phyloP scores from a whole-genome alignment of 768 basidiomycete genomes.

The Boletus reticuloceps region DNA sequence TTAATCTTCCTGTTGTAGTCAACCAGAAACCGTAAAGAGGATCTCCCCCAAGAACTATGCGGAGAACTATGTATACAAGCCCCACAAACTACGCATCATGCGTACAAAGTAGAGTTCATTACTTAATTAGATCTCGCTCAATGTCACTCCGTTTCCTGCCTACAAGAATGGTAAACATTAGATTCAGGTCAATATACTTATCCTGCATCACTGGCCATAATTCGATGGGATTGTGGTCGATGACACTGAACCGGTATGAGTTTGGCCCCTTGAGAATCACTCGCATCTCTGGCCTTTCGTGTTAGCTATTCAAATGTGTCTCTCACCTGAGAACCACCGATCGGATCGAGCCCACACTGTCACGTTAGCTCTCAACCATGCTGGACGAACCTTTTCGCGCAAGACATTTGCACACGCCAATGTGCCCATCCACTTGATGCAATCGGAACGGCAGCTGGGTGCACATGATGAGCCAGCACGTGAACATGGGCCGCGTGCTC shows the following conservation, averaged over 20 bases:
- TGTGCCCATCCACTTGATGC: neutral
- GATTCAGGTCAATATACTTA: neutral
- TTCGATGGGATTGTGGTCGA: neutral
- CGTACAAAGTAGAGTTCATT: conserved; percentile 80
- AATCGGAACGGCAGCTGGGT: neutral
- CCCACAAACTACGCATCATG: conserved; percentile 74
- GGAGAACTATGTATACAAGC: conserved; percentile 87
- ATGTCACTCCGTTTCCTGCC: neutral
- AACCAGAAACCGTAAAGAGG: conserved; percentile 57
- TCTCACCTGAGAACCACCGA: neutral
- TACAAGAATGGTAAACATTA: neutral
- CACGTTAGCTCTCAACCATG: neutral
- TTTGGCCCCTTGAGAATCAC: too few relatives aligned
- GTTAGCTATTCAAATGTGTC: neutral
- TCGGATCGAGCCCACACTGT: neutral
- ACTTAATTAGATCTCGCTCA: conserved; percentile 3
- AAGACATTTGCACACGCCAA: neutral
- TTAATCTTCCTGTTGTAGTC: conserved; percentile 35
- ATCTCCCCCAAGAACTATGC: conserved; percentile 86
- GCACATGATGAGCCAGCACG: neutral
- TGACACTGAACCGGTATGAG: neutral
- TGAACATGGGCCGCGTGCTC: conserved; percentile 1
- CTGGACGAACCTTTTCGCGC: neutral
- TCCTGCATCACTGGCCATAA: neutral
- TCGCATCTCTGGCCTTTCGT: neutral